Conservation (phyloP, 2,329 filamentous ascomycete species). For the Pyrenochaeta sp. region DNA sequence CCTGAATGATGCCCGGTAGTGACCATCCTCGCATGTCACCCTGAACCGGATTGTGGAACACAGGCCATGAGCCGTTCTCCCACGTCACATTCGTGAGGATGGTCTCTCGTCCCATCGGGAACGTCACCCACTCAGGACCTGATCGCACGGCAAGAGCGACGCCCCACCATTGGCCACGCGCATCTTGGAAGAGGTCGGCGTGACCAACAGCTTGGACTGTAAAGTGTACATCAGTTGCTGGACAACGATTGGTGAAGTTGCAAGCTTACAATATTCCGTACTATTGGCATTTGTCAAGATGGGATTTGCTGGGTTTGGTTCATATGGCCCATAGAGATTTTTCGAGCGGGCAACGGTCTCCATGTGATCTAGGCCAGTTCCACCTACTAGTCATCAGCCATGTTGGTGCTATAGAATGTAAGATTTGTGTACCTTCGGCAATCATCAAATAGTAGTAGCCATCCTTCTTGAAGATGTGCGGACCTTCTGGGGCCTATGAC, state of each 20-base stretch:
- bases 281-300: conserved; percentile 51
- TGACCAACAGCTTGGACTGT: conserved; percentile 38
- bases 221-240: conserved; percentile 7
- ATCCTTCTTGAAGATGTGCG: conserved; percentile 49
- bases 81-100: conserved; percentile 38
- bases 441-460: conserved; percentile 47
- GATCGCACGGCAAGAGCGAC: conserved; percentile 36
- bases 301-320: conserved; percentile 47
- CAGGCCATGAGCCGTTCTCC: conserved; percentile 54
- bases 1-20: conserved; percentile 46
- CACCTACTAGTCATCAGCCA: conserved; percentile 29
- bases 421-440: conserved; percentile 43
- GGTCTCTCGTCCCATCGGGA: conserved; percentile 41
- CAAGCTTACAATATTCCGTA: conserved; percentile 42
- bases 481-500: conserved; percentile 38
- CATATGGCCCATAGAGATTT: conserved; percentile 49
- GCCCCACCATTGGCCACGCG: conserved; percentile 34
- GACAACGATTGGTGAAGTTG: not conserved
- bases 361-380: conserved; percentile 48
- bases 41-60: conserved; percentile 50
- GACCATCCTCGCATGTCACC: conserved; percentile 57
- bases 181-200: conserved; percentile 40
- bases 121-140: conserved; percentile 33
- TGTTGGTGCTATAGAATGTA: conserved; percentile 3
- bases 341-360: conserved; percentile 49